Percentiles rank a stretch among this genome's conserved stretches.
These are phyloP conservation scores for Aspergillus cristatus DNA, from an alignment of 495 filamentous ascomycete species.

Conservation along the genomic window DNA sequence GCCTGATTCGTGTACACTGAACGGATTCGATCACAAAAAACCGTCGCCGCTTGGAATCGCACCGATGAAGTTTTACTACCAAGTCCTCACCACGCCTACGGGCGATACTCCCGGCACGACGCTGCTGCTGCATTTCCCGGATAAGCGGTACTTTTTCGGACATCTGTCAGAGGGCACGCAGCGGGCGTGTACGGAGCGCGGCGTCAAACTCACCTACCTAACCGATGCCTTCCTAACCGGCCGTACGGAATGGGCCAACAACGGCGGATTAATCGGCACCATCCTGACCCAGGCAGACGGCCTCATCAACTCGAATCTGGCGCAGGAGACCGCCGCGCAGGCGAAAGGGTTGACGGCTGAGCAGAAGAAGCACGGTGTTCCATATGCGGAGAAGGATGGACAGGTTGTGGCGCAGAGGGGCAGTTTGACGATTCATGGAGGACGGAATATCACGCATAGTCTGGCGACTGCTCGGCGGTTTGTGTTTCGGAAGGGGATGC, in stretches of 20 bases:
- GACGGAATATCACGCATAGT: slow-evolving; percentile 65
- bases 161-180: slow-evolving; percentile 78
- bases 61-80: slow-evolving; percentile 60
- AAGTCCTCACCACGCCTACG: slow-evolving; percentile 76
- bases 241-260: slow-evolving; percentile 58
- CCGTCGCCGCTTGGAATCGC: not conserved
- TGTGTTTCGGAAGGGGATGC: slow-evolving; percentile 77
- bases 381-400: slow-evolving; percentile 6
- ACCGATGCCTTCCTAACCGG: slow-evolving; percentile 76
- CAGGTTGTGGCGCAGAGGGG: slow-evolving; percentile 7
- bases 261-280: slow-evolving; percentile 75
- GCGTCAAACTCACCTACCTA: slow-evolving; percentile 48
- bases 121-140: slow-evolving; percentile 66
- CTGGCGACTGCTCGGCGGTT: slow-evolving; percentile 78
- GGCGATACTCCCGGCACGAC: slow-evolving; percentile 79
- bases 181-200: slow-evolving; percentile 60
- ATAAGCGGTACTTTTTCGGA: slow-evolving; percentile 81
- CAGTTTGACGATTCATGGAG: slow-evolving; percentile 61
- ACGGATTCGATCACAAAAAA: slow-evolving; percentile 4
- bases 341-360: slow-evolving; percentile 4
- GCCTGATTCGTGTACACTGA: slow-evolving; percentile 6
- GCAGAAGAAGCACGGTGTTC: slow-evolving; percentile 5
- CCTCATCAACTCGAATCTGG: slow-evolving; percentile 19
- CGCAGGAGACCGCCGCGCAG: slow-evolving; percentile 19
- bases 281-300: slow-evolving; percentile 73